Evolutionary conservation across 495 filamentous ascomycete species (phyloP).

Genomic region (Neurospora sp.): DNA sequence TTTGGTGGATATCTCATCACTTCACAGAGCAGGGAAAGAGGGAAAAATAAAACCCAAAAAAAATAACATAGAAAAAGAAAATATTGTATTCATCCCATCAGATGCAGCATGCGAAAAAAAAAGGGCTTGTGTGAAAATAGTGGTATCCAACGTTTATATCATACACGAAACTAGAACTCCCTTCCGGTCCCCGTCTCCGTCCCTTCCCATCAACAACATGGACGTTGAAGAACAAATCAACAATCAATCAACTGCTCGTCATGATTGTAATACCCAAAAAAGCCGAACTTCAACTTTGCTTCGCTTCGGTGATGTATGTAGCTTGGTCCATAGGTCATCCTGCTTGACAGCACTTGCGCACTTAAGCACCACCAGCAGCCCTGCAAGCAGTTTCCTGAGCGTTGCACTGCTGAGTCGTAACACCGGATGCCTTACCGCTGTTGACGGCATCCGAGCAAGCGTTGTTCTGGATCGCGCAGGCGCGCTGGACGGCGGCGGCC

Average conservation of each 20-base stretch:
- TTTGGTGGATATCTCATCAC: background rate
- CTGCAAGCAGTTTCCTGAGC: constrained; percentile 28
- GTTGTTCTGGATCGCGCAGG: constrained; percentile 41
- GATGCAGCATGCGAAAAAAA: background rate
- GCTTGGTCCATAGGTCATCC: background rate
- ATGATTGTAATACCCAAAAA: background rate
- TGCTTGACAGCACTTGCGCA: background rate
- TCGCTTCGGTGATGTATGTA: background rate
- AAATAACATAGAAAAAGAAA: background rate
- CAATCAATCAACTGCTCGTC: background rate
- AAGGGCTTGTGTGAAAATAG: background rate
- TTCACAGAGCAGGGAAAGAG: too few relatives aligned
- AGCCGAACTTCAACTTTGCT: background rate
- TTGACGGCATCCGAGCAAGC: constrained; percentile 39
- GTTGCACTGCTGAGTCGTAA: constrained; percentile 33
- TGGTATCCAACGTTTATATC: background rate
- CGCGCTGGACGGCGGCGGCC: constrained; percentile 31
- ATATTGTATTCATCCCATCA: background rate
- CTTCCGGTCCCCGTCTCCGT: background rate
- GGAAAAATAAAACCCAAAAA: too few relatives aligned
- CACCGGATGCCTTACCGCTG: constrained; percentile 17
- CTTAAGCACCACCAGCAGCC: constrained; percentile 11
- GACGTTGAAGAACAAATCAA: background rate
- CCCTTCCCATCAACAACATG: background rate
- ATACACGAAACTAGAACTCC: background rate